Base-by-base conservation (phyloP, 305 asterid genomes). In the Solanum hybrid region DNA sequence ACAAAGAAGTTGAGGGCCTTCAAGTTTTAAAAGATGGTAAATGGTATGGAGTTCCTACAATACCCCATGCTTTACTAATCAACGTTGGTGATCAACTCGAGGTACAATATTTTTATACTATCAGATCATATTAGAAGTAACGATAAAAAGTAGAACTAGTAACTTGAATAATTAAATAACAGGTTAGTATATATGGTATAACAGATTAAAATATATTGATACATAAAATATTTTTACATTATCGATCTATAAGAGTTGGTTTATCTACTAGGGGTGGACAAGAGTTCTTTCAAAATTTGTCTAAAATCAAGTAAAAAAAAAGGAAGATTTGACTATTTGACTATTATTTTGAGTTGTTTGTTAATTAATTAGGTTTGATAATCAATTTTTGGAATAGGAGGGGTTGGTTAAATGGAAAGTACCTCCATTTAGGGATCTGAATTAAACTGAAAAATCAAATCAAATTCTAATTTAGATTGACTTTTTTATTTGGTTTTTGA, bases 151-250 rank as follows among this genome's bases (percentile, higher is more conserved):
- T 24, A 10, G 31, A 24, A 70, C 14, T 10, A 70, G 32, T 24
- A 70, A 22, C 14, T n/a, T 68, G 29, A 68, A 68, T 15, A 57
- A 57, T 20, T 7, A 17, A 15, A 57, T 7, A 57, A 7, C 4
- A 17, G 3, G 68, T 51, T 51, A 15, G 4, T 57, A 57, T 57
- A 57, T 57, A 65, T 65, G 12, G 4, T 65, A 89, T 94, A 93
- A 95, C 95, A 91, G 94, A 95, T 76, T 90, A 91, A 91, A 94
- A 91, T 92, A 95, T 96, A 92, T 94, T 94, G 2, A 89, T 96
- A 91, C 96, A 96, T 90, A 94, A 94, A 89, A 97, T 92, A 24
- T 91, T 95, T 57, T 77, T 72, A 26, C 78, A 61, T 5, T 51
- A 51, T 15, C 8, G 22, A 5, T 51, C 65, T 51, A 14, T 51